Evolutionary conservation across 169 alveolate genomes (phyloP), one percentile per base, ranked within the genome.

Genomic region (Toxoplasma gondii): DNA sequence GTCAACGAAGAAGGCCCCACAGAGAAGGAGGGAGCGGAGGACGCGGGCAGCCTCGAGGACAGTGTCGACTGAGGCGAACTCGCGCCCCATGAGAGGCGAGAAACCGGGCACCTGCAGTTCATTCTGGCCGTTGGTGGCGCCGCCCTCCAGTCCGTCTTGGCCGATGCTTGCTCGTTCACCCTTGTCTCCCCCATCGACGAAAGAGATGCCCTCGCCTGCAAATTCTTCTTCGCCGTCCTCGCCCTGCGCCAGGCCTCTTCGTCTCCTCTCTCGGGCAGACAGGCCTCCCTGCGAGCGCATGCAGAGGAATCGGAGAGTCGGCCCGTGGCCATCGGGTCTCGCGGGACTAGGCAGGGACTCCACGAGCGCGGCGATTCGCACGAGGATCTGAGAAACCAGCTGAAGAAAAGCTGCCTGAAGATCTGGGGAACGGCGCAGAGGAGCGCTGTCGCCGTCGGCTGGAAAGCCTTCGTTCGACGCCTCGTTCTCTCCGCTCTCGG

Each of bases 401-500:
- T 74, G 43, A 17, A 74, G 43, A 16, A 74, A 36, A 16, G 24
- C 43, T n/a, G 43, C 84, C 44, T 74, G 84, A 41, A 74, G 84
- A 31, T 74, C 84, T 16, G 39, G 84, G 45, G 38, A 16, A 0
- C 84, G 84, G 12, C 44, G 45, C 27, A 12, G 9, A 19, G 45
- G 9, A 34, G 45, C 1, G 84, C n/a, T 24, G 19, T 12, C 39
- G 84, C 44, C 84, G 43, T 36, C 84, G 2, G 39, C 44, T n/a
- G 39, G 43, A 16, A 19, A 36, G 31, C 49, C 44, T 41, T 44
- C 58, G 58, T 49, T 12, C 58, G 58, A 1, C 22, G 39, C 38
- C 39, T 74, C 84, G 84, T n/a, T n/a, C 31, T 74, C 84, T 22
- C 44, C 84, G 22, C 84, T n/a, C 45, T 74, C 84, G 16, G 84